Percentiles rank a stretch among this genome's conserved stretches.
Evolutionary conservation across 495 filamentous ascomycete species (phyloP).

Genomic region (Penicillium steckii): DNA sequence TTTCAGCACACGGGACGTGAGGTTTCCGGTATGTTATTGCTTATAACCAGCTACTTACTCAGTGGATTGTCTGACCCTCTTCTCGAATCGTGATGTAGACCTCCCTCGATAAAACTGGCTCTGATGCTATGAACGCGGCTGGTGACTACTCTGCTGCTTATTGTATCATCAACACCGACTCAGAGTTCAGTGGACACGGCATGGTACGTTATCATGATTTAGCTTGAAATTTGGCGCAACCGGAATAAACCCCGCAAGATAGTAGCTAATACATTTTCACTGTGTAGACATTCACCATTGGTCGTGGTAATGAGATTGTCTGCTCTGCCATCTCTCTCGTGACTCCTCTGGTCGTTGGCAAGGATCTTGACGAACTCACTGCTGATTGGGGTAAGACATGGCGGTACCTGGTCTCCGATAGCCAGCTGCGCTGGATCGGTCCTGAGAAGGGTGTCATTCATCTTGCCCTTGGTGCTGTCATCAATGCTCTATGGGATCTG

Average conservation of each 20-base stretch:
- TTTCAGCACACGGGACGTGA: conserved; percentile 78
- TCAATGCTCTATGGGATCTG: conserved; percentile 94
- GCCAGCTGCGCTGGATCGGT: conserved; percentile 90
- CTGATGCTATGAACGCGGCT: conserved; percentile 95
- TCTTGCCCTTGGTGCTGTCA: conserved; percentile 82
- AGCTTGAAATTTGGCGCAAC: neutral
- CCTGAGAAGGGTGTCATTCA: conserved; percentile 96
- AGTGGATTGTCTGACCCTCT: neutral
- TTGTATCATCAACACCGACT: conserved; percentile 85
- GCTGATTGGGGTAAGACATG: conserved; percentile 85
- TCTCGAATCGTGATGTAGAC: conserved; percentile 48
- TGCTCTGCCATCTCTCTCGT: conserved; percentile 79
- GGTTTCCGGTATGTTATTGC: conserved; percentile 68
- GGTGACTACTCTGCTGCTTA: conserved; percentile 93
- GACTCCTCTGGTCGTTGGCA: conserved; percentile 67
- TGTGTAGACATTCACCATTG: conserved; percentile 86
- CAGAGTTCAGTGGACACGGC: conserved; percentile 71
- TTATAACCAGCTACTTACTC: neutral
- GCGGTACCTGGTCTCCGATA: conserved; percentile 87
- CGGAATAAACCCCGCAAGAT: neutral
- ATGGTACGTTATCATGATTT: conserved; percentile 58
- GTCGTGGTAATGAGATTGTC: conserved; percentile 92
- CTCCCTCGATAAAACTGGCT: conserved; percentile 91
- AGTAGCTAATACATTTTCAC: conserved; percentile 1
- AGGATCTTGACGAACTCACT: conserved; percentile 72